Evolutionary conservation across 768 basidiomycete genomes (phyloP), one percentile per base, ranked within the genome.

Genomic region (Tulasnella sp.): DNA sequence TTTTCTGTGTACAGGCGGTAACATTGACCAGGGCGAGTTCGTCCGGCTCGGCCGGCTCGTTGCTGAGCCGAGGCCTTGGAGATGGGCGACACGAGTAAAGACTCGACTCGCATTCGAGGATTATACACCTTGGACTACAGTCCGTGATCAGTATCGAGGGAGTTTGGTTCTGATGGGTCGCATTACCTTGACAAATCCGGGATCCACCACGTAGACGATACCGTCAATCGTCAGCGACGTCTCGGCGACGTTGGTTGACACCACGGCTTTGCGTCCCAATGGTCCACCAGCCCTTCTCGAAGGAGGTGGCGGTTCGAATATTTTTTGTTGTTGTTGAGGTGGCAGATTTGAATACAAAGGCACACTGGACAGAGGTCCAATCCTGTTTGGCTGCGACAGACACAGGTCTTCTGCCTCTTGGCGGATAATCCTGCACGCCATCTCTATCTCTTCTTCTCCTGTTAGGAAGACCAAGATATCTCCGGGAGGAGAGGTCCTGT

Each of bases 161-260:
- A 35, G 26, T 34, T 26, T n/a, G 63, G 7, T 22, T 11, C 34
- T 1, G 29, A 34, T 39, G 16, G 34, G 7, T 26, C 3, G 34
- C 14, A n/a, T 3, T 17, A 64, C 63, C 63, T 64, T 83, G 52
- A 80, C 80, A 47, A 80, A 77, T 0, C 83, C 83, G 22, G 81
- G 77, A 76, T 84, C 83, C 40, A 84, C 78, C 29, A 84, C 83
- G 67, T 79, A 83, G 40, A 76, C 76, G 40, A 84, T 80, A 1
- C 82, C 81, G 1, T 83, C 81, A 35, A 84, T 82, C 9, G 83
- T 84, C 75, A 84, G 79, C n/a, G 79, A 79, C 14, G 83, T 83
- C 74, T 84, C 83, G 52, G 83, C 83, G 64, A 84, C 82, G 75
- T 84, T 84, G 59, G 82, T 84, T 5, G 83, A 77, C 2, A 84